Conservation (phyloP, 2,329 filamentous ascomycete species). For the Rhynchosporium agropyri region DNA sequence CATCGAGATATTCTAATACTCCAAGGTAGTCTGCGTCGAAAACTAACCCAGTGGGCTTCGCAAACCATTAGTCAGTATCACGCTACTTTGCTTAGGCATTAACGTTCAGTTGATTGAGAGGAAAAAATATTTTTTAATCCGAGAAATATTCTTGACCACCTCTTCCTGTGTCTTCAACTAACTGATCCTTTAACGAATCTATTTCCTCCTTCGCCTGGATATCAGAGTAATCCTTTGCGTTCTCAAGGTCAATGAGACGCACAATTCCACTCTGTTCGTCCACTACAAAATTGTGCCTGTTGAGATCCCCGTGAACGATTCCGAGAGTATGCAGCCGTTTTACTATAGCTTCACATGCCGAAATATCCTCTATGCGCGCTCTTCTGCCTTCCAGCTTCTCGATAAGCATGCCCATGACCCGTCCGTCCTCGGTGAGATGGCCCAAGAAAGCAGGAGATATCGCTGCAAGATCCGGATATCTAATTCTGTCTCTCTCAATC, state of each 20-base stretch:
- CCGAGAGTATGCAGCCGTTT: constrained; percentile 41
- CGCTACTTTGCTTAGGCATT: too few relatives aligned
- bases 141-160: constrained; percentile 12
- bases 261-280: constrained; percentile 32
- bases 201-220: constrained; percentile 20
- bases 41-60: too few relatives aligned
- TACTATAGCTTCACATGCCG: constrained; percentile 36
- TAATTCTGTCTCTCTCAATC: constrained; percentile 32
- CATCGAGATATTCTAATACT: too few relatives aligned
- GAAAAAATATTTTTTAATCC: too few relatives aligned
- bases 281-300: constrained; percentile 45
- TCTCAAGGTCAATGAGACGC: constrained; percentile 44
- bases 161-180: constrained; percentile 25
- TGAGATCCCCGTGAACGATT: constrained; percentile 45
- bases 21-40: too few relatives aligned
- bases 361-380: constrained; percentile 40
- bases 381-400: constrained; percentile 37
- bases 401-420: constrained; percentile 42
- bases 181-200: constrained; percentile 20
- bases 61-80: too few relatives aligned
- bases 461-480: constrained; percentile 24
- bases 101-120: too few relatives aligned
- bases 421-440: constrained; percentile 39
- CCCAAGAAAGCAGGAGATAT: constrained; percentile 42
- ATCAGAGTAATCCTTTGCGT: constrained; percentile 23